phyloP scores from a whole-genome alignment of 495 filamentous ascomycete species.

The Podospora bellae-mahoneyi region DNA sequence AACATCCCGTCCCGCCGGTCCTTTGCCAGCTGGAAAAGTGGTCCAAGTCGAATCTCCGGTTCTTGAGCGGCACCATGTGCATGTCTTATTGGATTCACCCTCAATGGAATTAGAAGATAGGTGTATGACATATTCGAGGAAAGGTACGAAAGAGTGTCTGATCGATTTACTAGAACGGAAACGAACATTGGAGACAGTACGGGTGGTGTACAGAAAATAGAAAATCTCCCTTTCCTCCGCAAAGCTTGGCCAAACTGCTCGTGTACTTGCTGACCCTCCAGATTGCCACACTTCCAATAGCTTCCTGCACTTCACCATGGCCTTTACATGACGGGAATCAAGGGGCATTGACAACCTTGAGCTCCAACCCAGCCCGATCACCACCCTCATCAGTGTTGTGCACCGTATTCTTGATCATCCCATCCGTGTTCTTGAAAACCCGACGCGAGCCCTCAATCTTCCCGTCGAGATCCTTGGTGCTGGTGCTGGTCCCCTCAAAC shows the following conservation, averaged over 20 bases:
- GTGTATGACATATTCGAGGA: too few relatives aligned
- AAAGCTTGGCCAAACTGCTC: too few relatives aligned
- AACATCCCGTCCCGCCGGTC: background rate
- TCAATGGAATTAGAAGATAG: too few relatives aligned
- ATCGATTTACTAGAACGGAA: too few relatives aligned
- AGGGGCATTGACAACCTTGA: conserved; percentile 11
- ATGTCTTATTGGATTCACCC: too few relatives aligned
- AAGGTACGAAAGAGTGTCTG: too few relatives aligned
- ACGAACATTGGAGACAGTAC: too few relatives aligned
- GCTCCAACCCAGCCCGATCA: conserved; percentile 7
- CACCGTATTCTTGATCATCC: conserved; percentile 4
- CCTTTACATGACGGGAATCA: background rate
- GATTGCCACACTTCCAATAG: background rate
- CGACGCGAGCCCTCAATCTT: background rate
- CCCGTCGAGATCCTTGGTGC: conserved; percentile 11
- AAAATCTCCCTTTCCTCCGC: background rate
- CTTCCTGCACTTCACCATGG: background rate
- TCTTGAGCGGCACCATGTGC: too few relatives aligned
- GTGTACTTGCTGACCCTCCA: too few relatives aligned
- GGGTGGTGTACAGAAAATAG: background rate
- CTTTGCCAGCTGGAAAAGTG: background rate
- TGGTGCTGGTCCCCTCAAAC: conserved; percentile 13
- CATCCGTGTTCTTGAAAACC: background rate
- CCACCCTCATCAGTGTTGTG: conserved; percentile 14
- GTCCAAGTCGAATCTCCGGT: too few relatives aligned